phyloP scores from a whole-genome alignment of 2,329 filamentous ascomycete genomes.

The Thelonectria olida region DNA sequence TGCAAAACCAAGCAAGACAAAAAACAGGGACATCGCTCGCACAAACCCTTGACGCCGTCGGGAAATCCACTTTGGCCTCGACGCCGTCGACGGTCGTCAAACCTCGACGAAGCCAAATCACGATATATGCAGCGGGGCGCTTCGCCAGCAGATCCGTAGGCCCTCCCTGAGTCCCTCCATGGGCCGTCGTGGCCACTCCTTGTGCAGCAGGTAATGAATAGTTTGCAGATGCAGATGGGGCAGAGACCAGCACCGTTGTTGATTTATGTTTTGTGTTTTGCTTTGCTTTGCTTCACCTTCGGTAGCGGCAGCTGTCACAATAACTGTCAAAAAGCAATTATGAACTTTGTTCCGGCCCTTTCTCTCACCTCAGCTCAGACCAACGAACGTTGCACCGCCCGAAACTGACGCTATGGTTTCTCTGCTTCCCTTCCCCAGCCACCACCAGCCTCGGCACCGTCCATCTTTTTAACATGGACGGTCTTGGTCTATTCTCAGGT shows the following conservation, averaged over 20 bases:
- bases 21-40: constrained; percentile 32
- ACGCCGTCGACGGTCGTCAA: constrained; percentile 5
- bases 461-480: background rate
- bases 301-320: constrained; percentile 3
- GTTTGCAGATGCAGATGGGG: constrained; percentile 34
- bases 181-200: constrained; percentile 29
- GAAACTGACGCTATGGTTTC: constrained; percentile 33
- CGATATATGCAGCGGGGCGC: constrained; percentile 39
- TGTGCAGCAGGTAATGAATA: constrained; percentile 35
- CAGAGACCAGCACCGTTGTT: constrained; percentile 18
- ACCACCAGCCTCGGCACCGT: constrained; percentile 23
- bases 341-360: background rate
- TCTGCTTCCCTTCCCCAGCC: constrained; percentile 17
- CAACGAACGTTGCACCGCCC: constrained; percentile 17
- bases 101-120: constrained; percentile 27
- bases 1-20: background rate
- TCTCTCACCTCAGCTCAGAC: background rate
- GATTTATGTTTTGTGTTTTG: constrained; percentile 16
- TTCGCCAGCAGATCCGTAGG: constrained; percentile 38
- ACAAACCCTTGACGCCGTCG: constrained; percentile 29
- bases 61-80: constrained; percentile 28
- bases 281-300: background rate
- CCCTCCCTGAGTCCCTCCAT: constrained; percentile 1
- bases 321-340: constrained; percentile 3
- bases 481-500: background rate